A percentile compares a stretch with the other conserved stretches of the same genome.
These are phyloP conservation scores for Cryptococcus sp. DNA, from an alignment of 1,284 basidiomycete species.

Conservation along the genomic window DNA sequence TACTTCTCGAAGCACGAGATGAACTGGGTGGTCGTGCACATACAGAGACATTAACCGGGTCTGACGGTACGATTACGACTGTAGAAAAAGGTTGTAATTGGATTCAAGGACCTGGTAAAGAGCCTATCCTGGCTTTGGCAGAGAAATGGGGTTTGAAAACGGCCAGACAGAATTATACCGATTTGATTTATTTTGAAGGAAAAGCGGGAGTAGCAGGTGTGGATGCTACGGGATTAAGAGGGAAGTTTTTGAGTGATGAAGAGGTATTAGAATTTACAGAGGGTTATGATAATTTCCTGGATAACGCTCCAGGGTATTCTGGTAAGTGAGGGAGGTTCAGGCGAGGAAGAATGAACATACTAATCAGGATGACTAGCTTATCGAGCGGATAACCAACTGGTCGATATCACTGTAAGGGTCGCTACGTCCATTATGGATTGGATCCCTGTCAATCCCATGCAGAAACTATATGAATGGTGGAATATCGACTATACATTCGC, in stretches of 20 bases:
- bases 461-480: slow-evolving; percentile 21
- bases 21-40: slow-evolving; percentile 62
- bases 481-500: slow-evolving; percentile 22
- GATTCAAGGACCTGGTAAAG: slow-evolving; percentile 59
- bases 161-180: too few relatives aligned
- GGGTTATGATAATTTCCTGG: too few relatives aligned
- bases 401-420: slow-evolving; percentile 17
- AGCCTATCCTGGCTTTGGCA: slow-evolving; percentile 16
- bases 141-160: too few relatives aligned
- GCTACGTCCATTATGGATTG: slow-evolving; percentile 22
- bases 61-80: slow-evolving; percentile 40
- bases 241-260: too few relatives aligned
- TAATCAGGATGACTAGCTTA: slow-evolving; percentile 5
- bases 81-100: slow-evolving; percentile 66
- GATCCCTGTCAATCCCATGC: slow-evolving; percentile 15
- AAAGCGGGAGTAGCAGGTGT: too few relatives aligned
- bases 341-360: neutral
- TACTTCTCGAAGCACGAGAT: slow-evolving; percentile 58
- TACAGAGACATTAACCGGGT: slow-evolving; percentile 47
- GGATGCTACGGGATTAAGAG: too few relatives aligned
- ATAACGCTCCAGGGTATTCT: slow-evolving; percentile 1
- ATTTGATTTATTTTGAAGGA: too few relatives aligned
- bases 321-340: slow-evolving; percentile 1
- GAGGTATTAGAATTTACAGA: too few relatives aligned
- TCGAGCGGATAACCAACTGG: slow-evolving; percentile 16